Percentiles rank a stretch among this genome's conserved stretches.
These are phyloP conservation scores for Cinnamomum micranthum DNA, from an alignment of 164 flowering plant species.

Conservation along the genomic window DNA sequence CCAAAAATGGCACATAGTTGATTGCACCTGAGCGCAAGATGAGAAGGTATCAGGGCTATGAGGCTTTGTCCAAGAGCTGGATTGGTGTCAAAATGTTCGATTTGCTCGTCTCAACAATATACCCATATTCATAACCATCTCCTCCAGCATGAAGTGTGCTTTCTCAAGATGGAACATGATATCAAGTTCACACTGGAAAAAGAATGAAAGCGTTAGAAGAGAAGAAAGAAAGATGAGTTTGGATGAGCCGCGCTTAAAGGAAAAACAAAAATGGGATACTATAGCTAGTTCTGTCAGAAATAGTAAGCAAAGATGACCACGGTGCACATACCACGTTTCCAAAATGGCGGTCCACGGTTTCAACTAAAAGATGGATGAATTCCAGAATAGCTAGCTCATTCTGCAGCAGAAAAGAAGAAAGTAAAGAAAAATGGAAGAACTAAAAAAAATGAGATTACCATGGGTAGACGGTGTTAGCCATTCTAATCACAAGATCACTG, in stretches of 20 bases:
- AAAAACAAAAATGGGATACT: background rate
- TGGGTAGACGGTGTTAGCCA: background rate
- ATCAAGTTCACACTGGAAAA: slow-evolving; percentile 89
- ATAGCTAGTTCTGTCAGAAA: background rate
- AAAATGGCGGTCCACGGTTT: slow-evolving; percentile 98
- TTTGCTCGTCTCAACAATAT: slow-evolving; percentile 93
- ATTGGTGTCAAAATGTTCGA: slow-evolving; percentile 74
- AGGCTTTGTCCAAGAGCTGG: slow-evolving; percentile 87
- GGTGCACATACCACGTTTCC: slow-evolving; percentile 84
- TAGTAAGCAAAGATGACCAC: background rate
- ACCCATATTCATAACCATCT: slow-evolving; percentile 99
- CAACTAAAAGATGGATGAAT: slow-evolving; percentile 88
- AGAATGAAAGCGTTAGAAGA: background rate
- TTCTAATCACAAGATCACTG: too few relatives aligned
- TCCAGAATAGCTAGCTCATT: slow-evolving; percentile 96
- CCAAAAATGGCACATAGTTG: background rate
- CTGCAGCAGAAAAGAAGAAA: slow-evolving; percentile 32
- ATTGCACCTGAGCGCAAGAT: background rate
- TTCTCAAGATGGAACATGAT: slow-evolving; percentile 99
- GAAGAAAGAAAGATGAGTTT: background rate
- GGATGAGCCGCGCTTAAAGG: background rate
- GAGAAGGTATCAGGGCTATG: slow-evolving; percentile 20
- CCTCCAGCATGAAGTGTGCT: slow-evolving; percentile 99
- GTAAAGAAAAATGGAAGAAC: background rate
- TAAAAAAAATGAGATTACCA: background rate